Percentiles rank a stretch among this genome's conserved stretches.
phyloP scores from a whole-genome alignment of 2,329 filamentous ascomycete species.

The Colletotrichum somersetense region DNA sequence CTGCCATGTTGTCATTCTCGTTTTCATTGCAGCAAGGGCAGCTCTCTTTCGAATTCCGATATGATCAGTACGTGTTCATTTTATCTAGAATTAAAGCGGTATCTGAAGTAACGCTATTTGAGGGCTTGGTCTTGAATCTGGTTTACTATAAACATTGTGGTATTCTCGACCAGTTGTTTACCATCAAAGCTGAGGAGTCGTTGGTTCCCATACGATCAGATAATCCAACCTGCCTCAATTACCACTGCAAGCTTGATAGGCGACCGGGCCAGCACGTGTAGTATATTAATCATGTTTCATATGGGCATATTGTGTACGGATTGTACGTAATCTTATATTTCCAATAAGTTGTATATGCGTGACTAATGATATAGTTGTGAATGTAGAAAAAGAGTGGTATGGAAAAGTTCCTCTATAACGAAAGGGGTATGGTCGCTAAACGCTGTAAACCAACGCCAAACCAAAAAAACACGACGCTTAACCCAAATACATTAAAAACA shows the following conservation, averaged over 20 bases:
- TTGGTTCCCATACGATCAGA: not conserved
- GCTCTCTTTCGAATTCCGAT: no score
- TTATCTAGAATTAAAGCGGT: no score
- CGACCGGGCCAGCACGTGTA: not conserved
- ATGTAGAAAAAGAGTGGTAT: not conserved
- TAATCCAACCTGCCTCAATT: not conserved
- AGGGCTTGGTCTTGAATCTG: not conserved
- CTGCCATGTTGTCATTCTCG: no score
- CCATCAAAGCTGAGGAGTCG: no score
- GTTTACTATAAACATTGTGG: not conserved
- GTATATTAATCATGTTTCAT: not conserved
- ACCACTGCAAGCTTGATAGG: not conserved
- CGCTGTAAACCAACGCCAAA: not conserved
- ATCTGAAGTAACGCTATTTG: no score
- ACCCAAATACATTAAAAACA: not conserved
- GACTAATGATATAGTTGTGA: not conserved
- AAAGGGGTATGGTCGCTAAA: not conserved
- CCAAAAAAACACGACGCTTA: slow-evolving; percentile 12
- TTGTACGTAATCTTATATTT: fast-evolving
- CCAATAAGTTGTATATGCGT: not conserved
- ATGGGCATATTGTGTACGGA: not conserved
- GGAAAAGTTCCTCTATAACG: not conserved
- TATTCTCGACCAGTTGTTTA: not conserved
- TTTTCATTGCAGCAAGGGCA: no score
- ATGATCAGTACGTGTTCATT: no score